Evolutionary conservation across 2,329 filamentous ascomycete genomes (phyloP).

Genomic region (Ascochyta rabiei): DNA sequence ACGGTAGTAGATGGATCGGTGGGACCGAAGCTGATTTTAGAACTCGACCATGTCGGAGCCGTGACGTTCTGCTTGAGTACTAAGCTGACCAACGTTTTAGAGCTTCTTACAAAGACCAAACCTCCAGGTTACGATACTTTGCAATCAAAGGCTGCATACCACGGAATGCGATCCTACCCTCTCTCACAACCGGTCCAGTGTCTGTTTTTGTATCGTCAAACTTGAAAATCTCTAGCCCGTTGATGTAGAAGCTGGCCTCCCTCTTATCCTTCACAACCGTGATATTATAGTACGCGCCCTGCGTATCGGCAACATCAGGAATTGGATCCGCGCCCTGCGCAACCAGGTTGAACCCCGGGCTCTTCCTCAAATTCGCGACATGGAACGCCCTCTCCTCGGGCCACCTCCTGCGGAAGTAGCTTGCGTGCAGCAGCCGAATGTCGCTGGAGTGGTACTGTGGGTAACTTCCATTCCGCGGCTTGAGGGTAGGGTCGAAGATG

Average conservation of each 20-base stretch:
- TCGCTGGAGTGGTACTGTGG: slow-evolving; percentile 31
- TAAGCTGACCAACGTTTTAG: too few relatives aligned
- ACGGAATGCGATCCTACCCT: slow-evolving; percentile 39
- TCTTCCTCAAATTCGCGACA: slow-evolving; percentile 40
- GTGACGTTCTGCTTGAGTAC: too few relatives aligned
- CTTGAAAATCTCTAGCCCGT: slow-evolving; percentile 35
- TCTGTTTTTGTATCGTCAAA: slow-evolving; percentile 35
- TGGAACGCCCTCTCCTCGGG: slow-evolving; percentile 40
- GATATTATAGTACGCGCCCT: slow-evolving; percentile 39
- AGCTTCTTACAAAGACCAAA: slow-evolving; percentile 34
- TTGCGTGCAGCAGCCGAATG: slow-evolving; percentile 26
- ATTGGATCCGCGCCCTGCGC: slow-evolving; percentile 38
- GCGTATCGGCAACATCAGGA: slow-evolving; percentile 36
- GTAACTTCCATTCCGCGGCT: slow-evolving; percentile 37
- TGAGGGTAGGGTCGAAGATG: slow-evolving; percentile 37
- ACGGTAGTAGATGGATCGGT: too few relatives aligned
- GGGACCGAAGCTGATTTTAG: too few relatives aligned
- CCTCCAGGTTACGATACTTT: slow-evolving; percentile 40
- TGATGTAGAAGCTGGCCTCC: slow-evolving; percentile 36
- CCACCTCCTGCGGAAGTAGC: slow-evolving; percentile 28
- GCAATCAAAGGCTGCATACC: slow-evolving; percentile 42
- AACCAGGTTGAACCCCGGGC: slow-evolving; percentile 40
- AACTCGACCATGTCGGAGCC: too few relatives aligned
- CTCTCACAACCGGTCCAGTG: slow-evolving; percentile 35
- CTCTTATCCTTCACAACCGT: slow-evolving; percentile 42